Evolutionary conservation across 257 asterid genomes (phyloP).

Genomic region (Solanum sejunctum): DNA sequence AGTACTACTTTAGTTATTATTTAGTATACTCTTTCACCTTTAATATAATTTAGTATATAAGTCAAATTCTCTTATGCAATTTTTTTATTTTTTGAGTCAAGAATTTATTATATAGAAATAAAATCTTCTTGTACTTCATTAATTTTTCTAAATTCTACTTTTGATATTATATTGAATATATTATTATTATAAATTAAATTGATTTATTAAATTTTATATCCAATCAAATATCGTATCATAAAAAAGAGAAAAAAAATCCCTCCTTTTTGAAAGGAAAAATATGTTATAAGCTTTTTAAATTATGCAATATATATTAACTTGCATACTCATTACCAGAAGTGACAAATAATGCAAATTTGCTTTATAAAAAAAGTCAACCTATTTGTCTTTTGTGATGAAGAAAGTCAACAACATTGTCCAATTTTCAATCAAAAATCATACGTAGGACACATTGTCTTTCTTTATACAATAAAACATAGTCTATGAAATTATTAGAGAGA

Average conservation of each 20-base stretch:
- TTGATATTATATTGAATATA: neutral
- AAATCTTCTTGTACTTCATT: no score
- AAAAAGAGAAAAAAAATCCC: neutral
- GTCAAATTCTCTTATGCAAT: neutral
- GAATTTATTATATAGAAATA: rapidly evolving
- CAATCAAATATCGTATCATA: neutral
- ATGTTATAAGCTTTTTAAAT: neutral
- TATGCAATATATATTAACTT: neutral
- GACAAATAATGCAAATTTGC: neutral
- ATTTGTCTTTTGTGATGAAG: neutral
- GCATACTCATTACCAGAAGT: neutral
- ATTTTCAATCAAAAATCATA: neutral
- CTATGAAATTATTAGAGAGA: neutral
- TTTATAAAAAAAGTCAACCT: neutral
- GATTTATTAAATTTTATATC: neutral
- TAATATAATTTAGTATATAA: neutral
- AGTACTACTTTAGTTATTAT: neutral
- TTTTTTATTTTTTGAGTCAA: no score
- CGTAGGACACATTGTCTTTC: neutral
- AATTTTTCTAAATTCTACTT: no score
- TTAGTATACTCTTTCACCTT: neutral
- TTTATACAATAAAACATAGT: neutral
- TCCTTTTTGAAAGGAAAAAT: neutral
- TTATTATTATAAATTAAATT: neutral
- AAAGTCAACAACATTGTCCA: neutral